Conservation (phyloP, 192 early-diverging fungal genomes). For the Backusella sp. region DNA sequence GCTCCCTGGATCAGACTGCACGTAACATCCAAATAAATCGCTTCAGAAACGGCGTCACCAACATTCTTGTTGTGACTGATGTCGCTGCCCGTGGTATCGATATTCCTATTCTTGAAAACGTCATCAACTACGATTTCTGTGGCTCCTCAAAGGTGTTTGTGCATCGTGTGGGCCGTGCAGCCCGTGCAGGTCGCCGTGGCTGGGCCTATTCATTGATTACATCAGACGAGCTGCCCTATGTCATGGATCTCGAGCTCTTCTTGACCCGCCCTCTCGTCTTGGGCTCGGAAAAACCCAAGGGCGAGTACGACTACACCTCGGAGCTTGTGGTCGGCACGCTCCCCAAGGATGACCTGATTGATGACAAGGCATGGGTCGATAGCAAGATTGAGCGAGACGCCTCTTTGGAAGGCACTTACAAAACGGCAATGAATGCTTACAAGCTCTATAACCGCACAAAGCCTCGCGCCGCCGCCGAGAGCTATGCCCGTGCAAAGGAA, state of each 20-base stretch:
- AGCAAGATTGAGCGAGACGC: conserved; percentile 59
- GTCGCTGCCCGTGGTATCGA: conserved; percentile 99
- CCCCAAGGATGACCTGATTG: conserved; percentile 62
- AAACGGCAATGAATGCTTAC: conserved; percentile 77
- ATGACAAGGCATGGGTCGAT: conserved; percentile 76
- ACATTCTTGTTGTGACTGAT: conserved; percentile 92
- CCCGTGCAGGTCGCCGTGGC: conserved; percentile 91
- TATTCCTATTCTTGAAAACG: conserved; percentile 95
- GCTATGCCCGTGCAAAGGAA: conserved; percentile 87
- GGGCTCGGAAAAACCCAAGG: conserved; percentile 20
- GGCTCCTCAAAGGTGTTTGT: conserved; percentile 92
- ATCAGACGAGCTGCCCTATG: conserved; percentile 86
- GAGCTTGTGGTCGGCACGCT: conserved; percentile 82
- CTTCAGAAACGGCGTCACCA: conserved; percentile 78
- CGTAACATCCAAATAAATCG: conserved; percentile 83
- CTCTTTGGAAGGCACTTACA: conserved; percentile 60
- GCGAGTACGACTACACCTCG: conserved; percentile 64
- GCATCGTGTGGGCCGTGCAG: conserved; percentile 95
- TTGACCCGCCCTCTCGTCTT: conserved; percentile 66
- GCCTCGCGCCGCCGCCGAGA: conserved; percentile 78
- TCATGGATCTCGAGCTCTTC: conserved; percentile 94
- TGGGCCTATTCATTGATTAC: conserved; percentile 90
- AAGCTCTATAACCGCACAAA: conserved; percentile 86
- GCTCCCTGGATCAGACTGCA: conserved; percentile 90
- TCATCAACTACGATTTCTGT: conserved; percentile 97